Conservation (phyloP, 352 stramenopile genomes). For the Pythium guiyangense region DNA sequence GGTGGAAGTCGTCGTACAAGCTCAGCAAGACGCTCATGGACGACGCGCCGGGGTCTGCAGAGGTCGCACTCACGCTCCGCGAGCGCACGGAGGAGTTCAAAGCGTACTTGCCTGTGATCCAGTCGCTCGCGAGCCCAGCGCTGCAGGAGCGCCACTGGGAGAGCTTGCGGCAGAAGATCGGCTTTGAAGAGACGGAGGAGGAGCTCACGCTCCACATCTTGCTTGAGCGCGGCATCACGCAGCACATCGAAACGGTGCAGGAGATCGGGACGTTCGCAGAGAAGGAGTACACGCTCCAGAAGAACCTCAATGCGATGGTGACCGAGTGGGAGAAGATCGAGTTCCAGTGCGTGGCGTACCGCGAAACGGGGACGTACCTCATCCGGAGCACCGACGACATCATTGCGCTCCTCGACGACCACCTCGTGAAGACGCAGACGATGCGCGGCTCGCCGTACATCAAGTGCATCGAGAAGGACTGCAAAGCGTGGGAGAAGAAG, state of each 20-base stretch:
- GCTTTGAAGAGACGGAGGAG: slow-evolving; percentile 82
- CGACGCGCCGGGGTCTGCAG: slow-evolving; percentile 79
- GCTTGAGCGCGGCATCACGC: slow-evolving; percentile 75
- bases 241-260: slow-evolving; percentile 89
- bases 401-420: slow-evolving; percentile 90
- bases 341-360: slow-evolving; percentile 91
- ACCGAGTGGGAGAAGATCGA: slow-evolving; percentile 92
- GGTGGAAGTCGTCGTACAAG: slow-evolving; percentile 93
- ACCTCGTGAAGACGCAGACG: slow-evolving; percentile 94
- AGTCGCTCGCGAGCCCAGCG: slow-evolving; percentile 88
- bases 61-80: slow-evolving; percentile 83
- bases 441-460: slow-evolving; percentile 95
- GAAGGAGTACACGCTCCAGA: slow-evolving; percentile 95
- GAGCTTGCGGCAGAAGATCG: slow-evolving; percentile 84
- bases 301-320: slow-evolving; percentile 92
- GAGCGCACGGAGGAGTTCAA: slow-evolving; percentile 92
- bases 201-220: slow-evolving; percentile 82
- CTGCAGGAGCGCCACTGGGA: slow-evolving; percentile 93
- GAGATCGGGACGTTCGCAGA: slow-evolving; percentile 90
- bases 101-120: slow-evolving; percentile 90
- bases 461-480: slow-evolving; percentile 91
- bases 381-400: slow-evolving; percentile 88
- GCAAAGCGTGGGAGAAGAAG: slow-evolving; percentile 88
- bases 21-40: slow-evolving; percentile 89
- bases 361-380: slow-evolving; percentile 91